Conservation (phyloP, 2,329 filamentous ascomycete species). For the Fusarium gaditjirri region DNA sequence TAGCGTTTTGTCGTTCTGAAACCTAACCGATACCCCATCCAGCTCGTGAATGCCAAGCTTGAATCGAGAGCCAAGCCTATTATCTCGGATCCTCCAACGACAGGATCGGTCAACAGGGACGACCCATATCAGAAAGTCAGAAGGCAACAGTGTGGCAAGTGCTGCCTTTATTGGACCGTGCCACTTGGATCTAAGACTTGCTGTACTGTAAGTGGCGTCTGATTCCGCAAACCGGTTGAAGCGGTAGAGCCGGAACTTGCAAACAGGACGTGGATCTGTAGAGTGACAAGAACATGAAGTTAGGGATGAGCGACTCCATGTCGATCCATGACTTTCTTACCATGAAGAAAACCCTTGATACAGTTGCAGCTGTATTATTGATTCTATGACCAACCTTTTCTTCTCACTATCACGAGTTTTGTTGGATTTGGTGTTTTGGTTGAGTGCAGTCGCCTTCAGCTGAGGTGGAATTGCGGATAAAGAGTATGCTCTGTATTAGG, state of each 20-base stretch:
- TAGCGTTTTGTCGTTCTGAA: not conserved
- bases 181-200: not conserved
- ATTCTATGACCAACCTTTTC: not conserved
- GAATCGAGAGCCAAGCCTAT: constrained; percentile 1
- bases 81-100: not conserved
- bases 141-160: constrained; percentile 1
- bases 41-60: not conserved
- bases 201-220: not conserved
- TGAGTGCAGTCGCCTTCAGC: not conserved
- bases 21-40: not conserved
- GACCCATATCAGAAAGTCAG: not conserved
- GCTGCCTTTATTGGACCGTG: not conserved
- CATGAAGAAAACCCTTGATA: accelerated
- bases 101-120: not conserved
- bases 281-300: not conserved
- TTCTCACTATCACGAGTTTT: not conserved
- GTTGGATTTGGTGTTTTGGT: constrained; percentile 4
- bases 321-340: not conserved
- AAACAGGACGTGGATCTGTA: not conserved
- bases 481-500: not conserved
- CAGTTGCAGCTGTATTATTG: not conserved
- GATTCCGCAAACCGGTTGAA: not conserved
- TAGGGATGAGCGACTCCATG: not conserved
- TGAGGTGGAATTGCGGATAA: constrained; percentile 3
- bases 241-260: not conserved